Evolutionary conservation across 2,329 filamentous ascomycete genomes (phyloP), one percentile per base, ranked within the genome.

Genomic region (Fusarium concolor): DNA sequence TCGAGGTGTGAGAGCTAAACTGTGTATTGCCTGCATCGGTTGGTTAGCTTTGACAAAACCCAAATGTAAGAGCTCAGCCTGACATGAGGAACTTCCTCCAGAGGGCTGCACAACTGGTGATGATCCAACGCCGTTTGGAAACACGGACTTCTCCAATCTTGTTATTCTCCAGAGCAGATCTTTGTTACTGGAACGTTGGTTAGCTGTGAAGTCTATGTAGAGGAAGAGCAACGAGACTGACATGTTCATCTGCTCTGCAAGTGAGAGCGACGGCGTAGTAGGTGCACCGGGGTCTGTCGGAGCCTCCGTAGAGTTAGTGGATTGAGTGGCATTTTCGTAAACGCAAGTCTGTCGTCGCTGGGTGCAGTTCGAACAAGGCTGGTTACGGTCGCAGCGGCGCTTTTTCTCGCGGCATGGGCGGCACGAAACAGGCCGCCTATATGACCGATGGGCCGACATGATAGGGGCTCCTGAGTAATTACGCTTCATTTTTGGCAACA

Each of bases 331-430:
- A 28, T 29, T 42, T 8, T 45, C 33, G 14, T 60, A 60, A 3
- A 31, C 9, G 6, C 56, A 60, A 5, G 5, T 29, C 7, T 57
- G 33, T 6, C 14, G 5, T 12, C 56, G 35, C 5, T 57, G 56
- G 3, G 35, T 33, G 10, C 52, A 60, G 17, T 49, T 57, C 4
- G 56, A 60, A n/a, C 56, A 60, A 24, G 56, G 56, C 18, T 47
- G 37, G 2, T 42, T 60, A 4, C 56, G 56, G 20, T 57, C 56
- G 11, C 56, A 57, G 9, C 53, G 56, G 2, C 52, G 51, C 28
- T 59, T 60, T 8, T 29, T 49, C 12, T 49, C 43, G 1, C 53
- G 56, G 3, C 56, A 60, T 3, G 35, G 42, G 3, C 52, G 18
- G 17, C 56, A 60, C 0, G 53, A 57, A 3, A 57, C 26, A 11